Conservation (phyloP, 1,139 yeast genomes). For the Saccharomyces hybrid region DNA sequence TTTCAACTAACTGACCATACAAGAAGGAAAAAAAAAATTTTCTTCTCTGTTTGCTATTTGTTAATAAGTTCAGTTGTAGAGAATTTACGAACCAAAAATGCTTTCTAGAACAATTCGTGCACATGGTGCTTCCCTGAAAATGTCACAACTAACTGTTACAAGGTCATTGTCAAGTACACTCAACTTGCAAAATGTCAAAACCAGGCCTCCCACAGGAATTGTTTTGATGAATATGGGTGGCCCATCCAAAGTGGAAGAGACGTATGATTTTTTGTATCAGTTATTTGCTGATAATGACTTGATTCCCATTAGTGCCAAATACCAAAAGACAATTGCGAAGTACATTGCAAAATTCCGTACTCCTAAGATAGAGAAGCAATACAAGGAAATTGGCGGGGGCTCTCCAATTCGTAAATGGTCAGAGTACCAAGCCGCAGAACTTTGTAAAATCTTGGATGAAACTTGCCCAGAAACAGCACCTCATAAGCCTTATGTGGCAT, state of each 20-base stretch:
- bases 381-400: conserved; percentile 91
- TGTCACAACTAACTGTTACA: not conserved
- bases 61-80: not conserved
- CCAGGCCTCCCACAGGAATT: conserved; percentile 38
- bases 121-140: not conserved
- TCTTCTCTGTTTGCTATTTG: not conserved
- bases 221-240: conserved; percentile 99
- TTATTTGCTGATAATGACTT: conserved; percentile 78
- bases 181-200: not conserved
- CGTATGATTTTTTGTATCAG: conserved; percentile 67
- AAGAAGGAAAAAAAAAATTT: not conserved
- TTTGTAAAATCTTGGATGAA: conserved; percentile 74
- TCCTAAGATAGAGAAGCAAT: conserved; percentile 75
- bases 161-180: not conserved
- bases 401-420: conserved; percentile 95
- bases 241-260: conserved; percentile 82
- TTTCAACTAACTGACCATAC: not conserved
- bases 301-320: conserved; percentile 70
- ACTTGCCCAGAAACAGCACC: conserved; percentile 84
- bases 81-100: not conserved
- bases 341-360: conserved; percentile 79
- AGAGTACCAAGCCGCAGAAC: conserved; percentile 68
- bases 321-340: conserved; percentile 66
- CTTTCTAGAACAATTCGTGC: not conserved
- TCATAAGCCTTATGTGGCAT: conserved; percentile 91